phyloP scores from a whole-genome alignment of 2,329 filamentous ascomycete genomes.

The Hysterium pulicare region DNA sequence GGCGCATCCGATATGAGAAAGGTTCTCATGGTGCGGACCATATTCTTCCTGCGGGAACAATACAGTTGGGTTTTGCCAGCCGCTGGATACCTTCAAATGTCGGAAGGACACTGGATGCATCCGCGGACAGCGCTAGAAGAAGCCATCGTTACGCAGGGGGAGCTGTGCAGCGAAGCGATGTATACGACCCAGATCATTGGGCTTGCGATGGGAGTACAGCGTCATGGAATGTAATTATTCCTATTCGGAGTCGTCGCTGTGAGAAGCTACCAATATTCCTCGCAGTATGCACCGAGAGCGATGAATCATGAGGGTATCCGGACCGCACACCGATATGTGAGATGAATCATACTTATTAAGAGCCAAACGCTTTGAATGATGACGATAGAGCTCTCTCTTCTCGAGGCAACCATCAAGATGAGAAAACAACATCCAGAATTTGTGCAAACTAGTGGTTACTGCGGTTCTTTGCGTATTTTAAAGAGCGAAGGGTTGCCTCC shows the following conservation, averaged over 20 bases:
- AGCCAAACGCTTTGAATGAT: too few species aligned
- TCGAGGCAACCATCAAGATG: too few species aligned
- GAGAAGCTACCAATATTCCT: neutral
- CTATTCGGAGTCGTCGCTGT: neutral
- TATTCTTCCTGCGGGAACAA: slow-evolving; percentile 20
- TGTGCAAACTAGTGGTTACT: too few species aligned
- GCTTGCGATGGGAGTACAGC: neutral
- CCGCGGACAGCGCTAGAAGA: slow-evolving; percentile 24
- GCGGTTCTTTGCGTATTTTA: too few species aligned
- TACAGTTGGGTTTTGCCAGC: slow-evolving; percentile 1
- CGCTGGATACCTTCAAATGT: slow-evolving; percentile 17
- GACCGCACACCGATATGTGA: neutral
- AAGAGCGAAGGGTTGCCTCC: too few species aligned
- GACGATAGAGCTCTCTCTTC: too few species aligned
- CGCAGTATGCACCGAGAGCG: neutral
- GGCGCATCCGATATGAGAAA: neutral
- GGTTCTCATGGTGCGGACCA: slow-evolving; percentile 1
- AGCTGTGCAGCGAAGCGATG: slow-evolving; percentile 2
- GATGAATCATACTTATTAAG: too few species aligned
- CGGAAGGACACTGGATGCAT: slow-evolving; percentile 27
- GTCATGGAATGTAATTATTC: slow-evolving; percentile 1
- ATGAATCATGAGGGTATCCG: neutral
- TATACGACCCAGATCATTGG: neutral
- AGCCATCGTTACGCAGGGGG: neutral
- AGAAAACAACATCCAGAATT: too few species aligned